Evolutionary conservation across 106 monocot genomes (phyloP).

Genomic region (Dioscorea dumetorum): DNA sequence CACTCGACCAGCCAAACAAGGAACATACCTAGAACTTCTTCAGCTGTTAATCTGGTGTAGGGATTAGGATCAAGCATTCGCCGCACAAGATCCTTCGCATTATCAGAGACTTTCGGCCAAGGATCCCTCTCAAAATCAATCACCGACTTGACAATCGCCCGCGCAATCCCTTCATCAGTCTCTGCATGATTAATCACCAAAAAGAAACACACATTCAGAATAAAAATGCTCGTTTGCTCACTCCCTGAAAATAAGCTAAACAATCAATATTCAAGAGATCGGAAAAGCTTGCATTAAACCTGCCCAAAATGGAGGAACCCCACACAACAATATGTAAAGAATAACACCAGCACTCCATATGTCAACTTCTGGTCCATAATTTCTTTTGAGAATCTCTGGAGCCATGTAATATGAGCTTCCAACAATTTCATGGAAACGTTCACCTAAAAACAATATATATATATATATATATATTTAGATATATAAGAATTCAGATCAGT

Average conservation of each 20-base stretch:
- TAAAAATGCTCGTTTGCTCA: no score
- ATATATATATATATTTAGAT: no score
- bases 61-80: constrained; percentile 62
- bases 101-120: constrained; percentile 54
- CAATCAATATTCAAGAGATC: background rate
- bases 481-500: no score
- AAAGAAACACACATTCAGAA: background rate
- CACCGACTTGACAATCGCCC: constrained; percentile 35
- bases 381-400: constrained; percentile 52
- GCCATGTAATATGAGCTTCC: constrained; percentile 69
- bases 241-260: no score
- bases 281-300: constrained; percentile 9
- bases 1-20: background rate
- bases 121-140: constrained; percentile 57
- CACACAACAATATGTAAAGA: constrained; percentile 60
- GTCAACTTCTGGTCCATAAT: constrained; percentile 54
- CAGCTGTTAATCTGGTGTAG: constrained; percentile 34
- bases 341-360: constrained; percentile 65
- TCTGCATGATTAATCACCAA: constrained; percentile 22
- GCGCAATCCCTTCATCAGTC: constrained; percentile 59
- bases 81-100: constrained; percentile 52
- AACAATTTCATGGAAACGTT: constrained; percentile 47
- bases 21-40: constrained; percentile 47
- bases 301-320: constrained; percentile 72
- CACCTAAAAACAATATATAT: constrained; percentile 12